A percentile compares a stretch with the other conserved stretches of the same genome.
Evolutionary conservation across 179 eudicot genomes (phyloP).

Genomic region (Drosera spatulata): DNA sequence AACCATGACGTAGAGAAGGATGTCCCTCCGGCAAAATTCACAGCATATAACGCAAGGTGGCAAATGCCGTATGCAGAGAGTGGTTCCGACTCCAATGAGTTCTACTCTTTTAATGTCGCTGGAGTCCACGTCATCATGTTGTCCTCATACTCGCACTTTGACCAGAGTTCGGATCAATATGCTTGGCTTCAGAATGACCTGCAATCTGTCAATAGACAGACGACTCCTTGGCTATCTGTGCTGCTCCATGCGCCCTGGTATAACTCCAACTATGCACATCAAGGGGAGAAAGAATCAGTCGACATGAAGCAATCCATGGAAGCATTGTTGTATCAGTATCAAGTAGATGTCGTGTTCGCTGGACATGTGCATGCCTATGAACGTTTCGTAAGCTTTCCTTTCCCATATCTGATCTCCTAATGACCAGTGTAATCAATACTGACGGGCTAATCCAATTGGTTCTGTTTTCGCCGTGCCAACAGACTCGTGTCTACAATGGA

Average conservation of each 20-base stretch:
- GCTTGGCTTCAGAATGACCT: conserved; percentile 4
- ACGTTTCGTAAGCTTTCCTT: conserved; percentile 6
- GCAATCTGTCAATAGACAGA: neutral
- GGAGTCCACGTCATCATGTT: conserved; percentile 6
- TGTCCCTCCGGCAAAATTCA: conserved; percentile 16
- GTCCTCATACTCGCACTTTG: conserved; percentile 4
- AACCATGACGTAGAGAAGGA: conserved; percentile 50
- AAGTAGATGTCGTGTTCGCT: conserved; percentile 5
- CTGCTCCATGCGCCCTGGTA: conserved; percentile 9
- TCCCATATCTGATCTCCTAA: no score
- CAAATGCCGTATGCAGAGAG: conserved; percentile 8
- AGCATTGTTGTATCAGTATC: neutral
- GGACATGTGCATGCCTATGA: conserved; percentile 13
- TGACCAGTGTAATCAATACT: no score
- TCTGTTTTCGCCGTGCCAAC: neutral
- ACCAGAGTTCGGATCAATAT: conserved; percentile 4
- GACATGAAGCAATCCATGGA: conserved; percentile 9
- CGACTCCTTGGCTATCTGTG: conserved; percentile 6
- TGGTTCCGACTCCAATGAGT: conserved; percentile 5
- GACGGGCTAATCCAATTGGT: no score
- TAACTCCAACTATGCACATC: conserved; percentile 8
- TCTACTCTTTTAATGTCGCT: conserved; percentile 8
- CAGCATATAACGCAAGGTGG: conserved; percentile 14
- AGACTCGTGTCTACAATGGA: conserved; percentile 1
- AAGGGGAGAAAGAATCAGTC: conserved; percentile 8